A percentile compares a stretch with the other conserved stretches of the same genome.
Conservation (phyloP, 352 stramenopile genomes). For the Globisporangium splendens region DNA sequence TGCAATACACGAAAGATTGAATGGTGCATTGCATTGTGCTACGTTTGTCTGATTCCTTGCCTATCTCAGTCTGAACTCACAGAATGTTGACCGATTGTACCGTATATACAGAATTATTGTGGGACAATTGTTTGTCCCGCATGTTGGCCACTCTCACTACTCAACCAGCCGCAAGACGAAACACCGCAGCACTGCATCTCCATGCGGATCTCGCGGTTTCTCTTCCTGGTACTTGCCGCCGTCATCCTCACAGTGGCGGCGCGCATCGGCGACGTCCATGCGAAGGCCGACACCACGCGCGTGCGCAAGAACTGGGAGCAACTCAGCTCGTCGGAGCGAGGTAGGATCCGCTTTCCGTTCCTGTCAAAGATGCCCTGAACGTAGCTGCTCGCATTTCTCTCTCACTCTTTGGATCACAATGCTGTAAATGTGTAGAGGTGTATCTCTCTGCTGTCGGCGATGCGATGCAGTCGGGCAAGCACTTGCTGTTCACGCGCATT, state of each 20-base stretch:
- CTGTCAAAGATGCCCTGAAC: not conserved
- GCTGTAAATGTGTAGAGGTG: conserved; percentile 14
- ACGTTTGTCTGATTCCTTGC: no score
- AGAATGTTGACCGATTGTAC: no score
- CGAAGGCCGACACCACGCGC: conserved; percentile 2
- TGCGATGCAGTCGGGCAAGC: conserved; percentile 45
- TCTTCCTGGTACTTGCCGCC: conserved; percentile 6
- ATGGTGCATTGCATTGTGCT: no score
- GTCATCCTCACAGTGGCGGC: not conserved
- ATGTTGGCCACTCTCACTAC: no score
- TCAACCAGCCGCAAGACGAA: no score
- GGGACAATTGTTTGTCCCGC: no score
- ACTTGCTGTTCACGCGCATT: conserved; percentile 53
- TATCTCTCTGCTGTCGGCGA: conserved; percentile 49
- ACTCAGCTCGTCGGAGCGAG: conserved; percentile 8
- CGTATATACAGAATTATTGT: no score
- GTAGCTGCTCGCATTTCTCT: not conserved
- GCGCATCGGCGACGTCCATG: not conserved
- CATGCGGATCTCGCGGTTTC: conserved; percentile 7
- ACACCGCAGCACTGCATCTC: no score
- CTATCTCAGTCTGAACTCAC: no score
- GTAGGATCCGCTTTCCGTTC: not conserved
- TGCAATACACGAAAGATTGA: no score
- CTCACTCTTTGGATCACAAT: not conserved
- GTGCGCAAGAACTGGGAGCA: conserved; percentile 20